Evolutionary conservation across 2,329 filamentous ascomycete species (phyloP), one percentile per base, ranked within the genome.

Genomic region (Esteya vermicola): DNA sequence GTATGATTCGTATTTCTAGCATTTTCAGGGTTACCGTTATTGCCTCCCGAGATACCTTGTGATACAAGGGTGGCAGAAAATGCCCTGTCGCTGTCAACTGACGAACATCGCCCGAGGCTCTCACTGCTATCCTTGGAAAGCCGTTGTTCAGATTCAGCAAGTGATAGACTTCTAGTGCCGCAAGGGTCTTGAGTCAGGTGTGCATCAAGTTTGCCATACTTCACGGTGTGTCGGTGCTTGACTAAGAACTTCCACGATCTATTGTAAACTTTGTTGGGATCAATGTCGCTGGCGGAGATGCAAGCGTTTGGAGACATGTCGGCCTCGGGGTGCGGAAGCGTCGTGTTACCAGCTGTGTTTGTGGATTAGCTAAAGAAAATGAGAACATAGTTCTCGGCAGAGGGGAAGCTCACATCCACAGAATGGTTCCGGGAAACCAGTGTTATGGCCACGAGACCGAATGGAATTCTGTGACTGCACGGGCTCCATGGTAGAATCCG

Each of bases 251-350:
- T 64, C 21, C 61, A 63, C 33, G 62, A 61, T 33, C 67, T 61
- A 27, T 58, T 54, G 32, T 66, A 50, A 25, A 61, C 58, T 36
- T 57, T 59, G 20, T 57, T 54, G 1, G 65, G 55, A 39, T 65
- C 60, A 33, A 73, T 56, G 45, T 77, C 71, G 39, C 69, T 64
- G 40, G 68, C 64, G 30, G 65, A 65, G 43, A 80, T 72, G 49
- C 60, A 66, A 33, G 73, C 75, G 45, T 72, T 64, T 36, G 67
- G 65, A 13, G 65, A 68, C 7, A 71, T 62, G 48, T 76, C 65
- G 43, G 75, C 75, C 16, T 76, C 72, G 19, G 75, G 75, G 44
- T 79, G 74, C 18, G 70, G 71, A 14, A 73, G 60, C 3, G 73
- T 75, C 13, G 75, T 80, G 49, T 76, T 79, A 45, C 67, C 62